phyloP scores from a whole-genome alignment of 2,329 filamentous ascomycete genomes.

The Sclerotinia minor region DNA sequence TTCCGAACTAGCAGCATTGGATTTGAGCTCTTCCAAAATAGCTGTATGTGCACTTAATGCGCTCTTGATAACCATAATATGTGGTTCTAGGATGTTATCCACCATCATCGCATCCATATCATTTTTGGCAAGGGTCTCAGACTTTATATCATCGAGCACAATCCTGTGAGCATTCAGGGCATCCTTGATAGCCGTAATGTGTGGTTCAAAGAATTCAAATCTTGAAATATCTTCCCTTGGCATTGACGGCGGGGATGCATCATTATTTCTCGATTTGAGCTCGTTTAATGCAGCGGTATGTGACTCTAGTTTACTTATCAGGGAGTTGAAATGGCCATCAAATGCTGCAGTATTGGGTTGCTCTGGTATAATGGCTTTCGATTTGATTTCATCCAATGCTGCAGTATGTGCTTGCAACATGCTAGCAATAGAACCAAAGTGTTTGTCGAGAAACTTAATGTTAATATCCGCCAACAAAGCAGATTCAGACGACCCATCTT shows the following conservation, averaged over 20 bases:
- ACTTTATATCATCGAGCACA: slow-evolving; percentile 30
- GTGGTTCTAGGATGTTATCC: slow-evolving; percentile 13
- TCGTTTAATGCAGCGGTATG: slow-evolving; percentile 25
- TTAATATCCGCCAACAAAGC: neutral
- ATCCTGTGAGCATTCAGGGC: slow-evolving; percentile 31
- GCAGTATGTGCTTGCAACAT: slow-evolving; percentile 27
- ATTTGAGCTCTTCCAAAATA: slow-evolving; percentile 31
- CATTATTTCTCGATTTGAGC: neutral
- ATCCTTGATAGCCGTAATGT: slow-evolving; percentile 32
- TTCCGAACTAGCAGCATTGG: slow-evolving; percentile 25
- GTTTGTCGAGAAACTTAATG: slow-evolving; percentile 13
- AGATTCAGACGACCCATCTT: slow-evolving; percentile 12
- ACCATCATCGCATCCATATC: neutral
- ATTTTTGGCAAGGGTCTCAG: slow-evolving; percentile 5
- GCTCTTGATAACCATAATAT: slow-evolving; percentile 29
- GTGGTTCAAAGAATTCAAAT: slow-evolving; percentile 29
- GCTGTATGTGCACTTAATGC: slow-evolving; percentile 27
- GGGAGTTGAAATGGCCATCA: slow-evolving; percentile 23
- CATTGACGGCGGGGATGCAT: neutral
- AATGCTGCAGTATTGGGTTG: slow-evolving; percentile 8
- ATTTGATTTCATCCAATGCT: slow-evolving; percentile 31
- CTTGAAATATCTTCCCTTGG: neutral
- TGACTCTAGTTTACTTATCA: slow-evolving; percentile 27
- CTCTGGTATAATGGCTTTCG: neutral
- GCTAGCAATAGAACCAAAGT: slow-evolving; percentile 25